Evolutionary conservation across 305 asterid genomes (phyloP), one percentile per base, ranked within the genome.

Genomic region (Rubia peregrina): DNA sequence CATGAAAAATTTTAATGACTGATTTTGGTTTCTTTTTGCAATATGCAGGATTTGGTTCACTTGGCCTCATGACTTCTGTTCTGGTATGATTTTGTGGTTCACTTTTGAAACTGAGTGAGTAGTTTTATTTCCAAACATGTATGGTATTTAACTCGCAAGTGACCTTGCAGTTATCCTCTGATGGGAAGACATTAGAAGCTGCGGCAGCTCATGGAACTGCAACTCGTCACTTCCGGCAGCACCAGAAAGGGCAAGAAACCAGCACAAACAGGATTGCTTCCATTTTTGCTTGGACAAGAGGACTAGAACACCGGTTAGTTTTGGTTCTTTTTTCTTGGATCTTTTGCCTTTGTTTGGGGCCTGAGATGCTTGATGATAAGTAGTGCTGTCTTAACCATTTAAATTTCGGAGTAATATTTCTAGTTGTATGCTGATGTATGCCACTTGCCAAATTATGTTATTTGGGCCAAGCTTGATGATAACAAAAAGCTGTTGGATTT

Each of bases 181-280:
- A 92, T 76, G 96, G 98, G 19, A 88, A 84, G 83, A 92, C 97
- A 61, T 71, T 92, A 77, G 95, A 90, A 84, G 90, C 98, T 57
- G 98, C 90, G 88, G 98, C 97, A 68, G 98, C 98, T 79, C 98
- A 92, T 81, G 98, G 98, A 71, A 92, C 98, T 59, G 98, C 90
- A 43, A 87, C 92, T 64, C 96, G 96, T 55, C 98, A 92, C 83
- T 92, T 87, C 76, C 83, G 98, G 76, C 83, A 81, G 83, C 89
- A 92, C 70, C 89, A 92, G 64, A 92, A 88, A 86, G 98, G 97
- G 57, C 92, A 88, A 80, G 97, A 92, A 84, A 92, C 98, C 73
- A 88, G 97, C 82, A 92, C 97, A 70, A 92, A 92, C 67, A 92
- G 97, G 71, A 88, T 92, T 65, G 97, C 98, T 68, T 92, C 98